A percentile compares a stretch with the other conserved stretches of the same genome.
These are phyloP conservation scores for Penicillium griseofulvum DNA, from an alignment of 2,329 filamentous ascomycete genomes.

Conservation along the genomic window DNA sequence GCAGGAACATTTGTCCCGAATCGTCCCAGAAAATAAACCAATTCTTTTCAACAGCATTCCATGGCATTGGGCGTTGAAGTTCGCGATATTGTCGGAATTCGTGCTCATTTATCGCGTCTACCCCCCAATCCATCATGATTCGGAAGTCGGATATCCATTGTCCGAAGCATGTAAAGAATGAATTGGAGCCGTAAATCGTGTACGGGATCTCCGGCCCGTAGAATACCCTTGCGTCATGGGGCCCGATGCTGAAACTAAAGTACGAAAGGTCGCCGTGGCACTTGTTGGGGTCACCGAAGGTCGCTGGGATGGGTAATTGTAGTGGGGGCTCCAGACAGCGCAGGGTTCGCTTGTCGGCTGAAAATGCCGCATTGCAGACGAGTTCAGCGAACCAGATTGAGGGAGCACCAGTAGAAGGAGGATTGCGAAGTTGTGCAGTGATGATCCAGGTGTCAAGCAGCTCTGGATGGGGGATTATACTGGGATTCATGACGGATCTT, in stretches of 20 bases:
- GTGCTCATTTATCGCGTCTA: constrained; percentile 27
- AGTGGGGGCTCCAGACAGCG: constrained; percentile 44
- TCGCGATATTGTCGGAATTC: constrained; percentile 50
- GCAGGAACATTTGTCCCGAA: constrained; percentile 47
- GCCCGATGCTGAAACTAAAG: constrained; percentile 50
- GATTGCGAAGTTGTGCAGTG: constrained; percentile 48
- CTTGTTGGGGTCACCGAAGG: constrained; percentile 40
- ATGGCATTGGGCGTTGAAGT: constrained; percentile 51
- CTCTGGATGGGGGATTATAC: constrained; percentile 56
- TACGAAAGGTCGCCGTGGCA: constrained; percentile 48
- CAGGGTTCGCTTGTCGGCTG: constrained; percentile 28
- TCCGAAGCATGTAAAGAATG: constrained; percentile 55
- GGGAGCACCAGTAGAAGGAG: constrained; percentile 17
- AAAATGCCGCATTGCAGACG: constrained; percentile 52
- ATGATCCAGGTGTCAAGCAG: constrained; percentile 51
- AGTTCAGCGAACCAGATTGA: constrained; percentile 46
- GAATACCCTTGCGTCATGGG: constrained; percentile 60
- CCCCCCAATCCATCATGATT: constrained; percentile 47
- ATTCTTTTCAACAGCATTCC: constrained; percentile 56
- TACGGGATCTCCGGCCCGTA: constrained; percentile 53
- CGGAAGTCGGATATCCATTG: constrained; percentile 58
- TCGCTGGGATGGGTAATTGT: constrained; percentile 49
- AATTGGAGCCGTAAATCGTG: constrained; percentile 57
- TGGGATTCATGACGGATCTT: constrained; percentile 52
- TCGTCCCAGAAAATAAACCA: constrained; percentile 62